Conservation (phyloP, 495 filamentous ascomycete species). For the Tuber melanosporum region DNA sequence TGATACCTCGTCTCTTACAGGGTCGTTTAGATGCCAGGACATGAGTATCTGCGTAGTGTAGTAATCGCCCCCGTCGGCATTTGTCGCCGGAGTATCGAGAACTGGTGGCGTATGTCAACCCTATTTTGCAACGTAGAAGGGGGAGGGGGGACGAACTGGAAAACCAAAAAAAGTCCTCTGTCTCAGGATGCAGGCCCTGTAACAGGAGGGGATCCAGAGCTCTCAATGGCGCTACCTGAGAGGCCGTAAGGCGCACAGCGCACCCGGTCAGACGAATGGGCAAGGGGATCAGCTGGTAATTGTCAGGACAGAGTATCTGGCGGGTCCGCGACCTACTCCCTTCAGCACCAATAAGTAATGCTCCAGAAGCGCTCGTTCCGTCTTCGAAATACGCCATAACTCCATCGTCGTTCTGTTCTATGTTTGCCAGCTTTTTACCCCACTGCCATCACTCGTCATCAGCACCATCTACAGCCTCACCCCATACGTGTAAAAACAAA, state of each 20-base stretch:
- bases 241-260: conserved; percentile 44
- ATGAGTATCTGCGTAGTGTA: conserved; percentile 38
- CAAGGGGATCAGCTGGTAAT: conserved; percentile 45
- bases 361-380: conserved; percentile 47
- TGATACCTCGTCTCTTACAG: conserved; percentile 44
- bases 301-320: conserved; percentile 41
- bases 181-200: conserved; percentile 54
- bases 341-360: conserved; percentile 54
- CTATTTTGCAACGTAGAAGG: neutral
- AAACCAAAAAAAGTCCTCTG: conserved; percentile 54
- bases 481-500: neutral
- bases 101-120: conserved; percentile 30
- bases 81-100: conserved; percentile 50
- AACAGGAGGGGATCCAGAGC: conserved; percentile 57
- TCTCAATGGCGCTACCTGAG: conserved; percentile 45
- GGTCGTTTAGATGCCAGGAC: conserved; percentile 35
- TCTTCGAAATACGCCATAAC: conserved; percentile 52
- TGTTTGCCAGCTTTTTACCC: conserved; percentile 45
- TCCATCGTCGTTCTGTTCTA: conserved; percentile 42
- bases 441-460: conserved; percentile 32
- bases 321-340: conserved; percentile 48
- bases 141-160: conserved; percentile 38
- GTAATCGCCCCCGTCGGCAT: conserved; percentile 41
- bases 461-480: neutral
- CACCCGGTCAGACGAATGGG: conserved; percentile 50